A percentile compares a stretch with the other conserved stretches of the same genome.
Evolutionary conservation across 495 filamentous ascomycete species (phyloP).

Genomic region (Penicillium canescens): DNA sequence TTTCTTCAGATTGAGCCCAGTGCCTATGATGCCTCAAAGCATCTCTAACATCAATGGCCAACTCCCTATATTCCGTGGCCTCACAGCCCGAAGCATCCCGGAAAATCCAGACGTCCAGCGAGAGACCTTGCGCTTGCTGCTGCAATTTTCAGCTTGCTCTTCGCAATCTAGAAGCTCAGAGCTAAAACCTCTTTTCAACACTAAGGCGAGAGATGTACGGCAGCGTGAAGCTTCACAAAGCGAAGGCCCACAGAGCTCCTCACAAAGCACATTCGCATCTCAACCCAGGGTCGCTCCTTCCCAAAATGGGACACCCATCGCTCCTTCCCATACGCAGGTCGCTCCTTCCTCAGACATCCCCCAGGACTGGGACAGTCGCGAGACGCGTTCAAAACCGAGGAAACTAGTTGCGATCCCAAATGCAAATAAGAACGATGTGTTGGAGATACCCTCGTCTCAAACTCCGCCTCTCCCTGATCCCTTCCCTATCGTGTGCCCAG

Average conservation of each 20-base stretch:
- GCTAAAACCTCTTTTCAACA: no score
- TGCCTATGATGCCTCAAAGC: background rate
- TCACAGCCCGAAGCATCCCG: slow-evolving; percentile 1
- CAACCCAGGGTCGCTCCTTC: no score
- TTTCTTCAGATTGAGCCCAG: background rate
- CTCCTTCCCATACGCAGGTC: background rate
- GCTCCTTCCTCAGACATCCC: background rate
- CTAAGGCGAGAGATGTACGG: no score
- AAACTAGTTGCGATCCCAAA: slow-evolving; percentile 7
- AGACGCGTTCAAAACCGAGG: background rate
- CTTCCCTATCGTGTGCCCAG: background rate
- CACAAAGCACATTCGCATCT: no score
- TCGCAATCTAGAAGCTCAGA: background rate
- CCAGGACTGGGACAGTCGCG: background rate
- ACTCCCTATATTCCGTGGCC: slow-evolving; percentile 3
- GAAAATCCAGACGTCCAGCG: slow-evolving; percentile 3
- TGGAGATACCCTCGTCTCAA: background rate
- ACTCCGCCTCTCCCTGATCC: background rate
- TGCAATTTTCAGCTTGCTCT: background rate
- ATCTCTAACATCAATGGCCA: background rate
- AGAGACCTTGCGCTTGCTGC: slow-evolving; percentile 1
- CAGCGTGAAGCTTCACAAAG: no score
- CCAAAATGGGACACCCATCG: background rate
- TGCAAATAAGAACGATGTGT: slow-evolving; percentile 6
- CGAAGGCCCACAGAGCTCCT: no score